Evolutionary conservation across 2,329 filamentous ascomycete species (phyloP), one percentile per base, ranked within the genome.

Genomic region (Blumeria hordei): DNA sequence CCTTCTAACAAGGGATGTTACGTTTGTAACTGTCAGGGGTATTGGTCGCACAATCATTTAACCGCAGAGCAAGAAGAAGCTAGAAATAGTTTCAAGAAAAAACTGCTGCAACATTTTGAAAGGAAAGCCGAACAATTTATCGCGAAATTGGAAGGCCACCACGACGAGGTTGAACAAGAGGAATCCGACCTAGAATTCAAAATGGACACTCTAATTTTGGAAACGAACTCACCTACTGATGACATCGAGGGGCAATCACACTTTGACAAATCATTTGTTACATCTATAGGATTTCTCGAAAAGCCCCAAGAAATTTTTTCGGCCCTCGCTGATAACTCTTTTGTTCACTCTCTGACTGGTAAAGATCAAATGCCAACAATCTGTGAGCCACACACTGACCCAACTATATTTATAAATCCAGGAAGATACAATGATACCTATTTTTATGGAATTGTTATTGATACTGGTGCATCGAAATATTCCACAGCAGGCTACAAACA

Each of bases 401-500:
- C 6, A 47, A 10, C 44, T 5, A 18, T 18, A 16, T 16, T 16
- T 47, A 10, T 47, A 10, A 28, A 12, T 6, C 16, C 21, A n/a
- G 2, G 14, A 16, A 50, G 47, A 41, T 55, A 55, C 37, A 35
- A 35, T 12, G 21, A 33, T 33, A 14, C 43, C 6, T 4, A 45
- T 5, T 53, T 55, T 44, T 55, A 55, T 35, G 37, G 54, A 4
- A 52, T 55, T n/a, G 6, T 55, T 28, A 52, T 53, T 32, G 37
- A 53, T 34, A 55, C 35, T 6, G 54, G 54, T 16, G 45, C 35
- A 33, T 52, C 54, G 3, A 45, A 44, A 53, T 44, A 52, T n/a
- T 55, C 54, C 11, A 55, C 54, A 34, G 37, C 37, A 9, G 54
- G 47, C 11, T 43, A 41, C n/a, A 44, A 21, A 18, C 37, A 55